Evolutionary conservation across 2,329 filamentous ascomycete species (phyloP).

Genomic region (Neurospora sp.): DNA sequence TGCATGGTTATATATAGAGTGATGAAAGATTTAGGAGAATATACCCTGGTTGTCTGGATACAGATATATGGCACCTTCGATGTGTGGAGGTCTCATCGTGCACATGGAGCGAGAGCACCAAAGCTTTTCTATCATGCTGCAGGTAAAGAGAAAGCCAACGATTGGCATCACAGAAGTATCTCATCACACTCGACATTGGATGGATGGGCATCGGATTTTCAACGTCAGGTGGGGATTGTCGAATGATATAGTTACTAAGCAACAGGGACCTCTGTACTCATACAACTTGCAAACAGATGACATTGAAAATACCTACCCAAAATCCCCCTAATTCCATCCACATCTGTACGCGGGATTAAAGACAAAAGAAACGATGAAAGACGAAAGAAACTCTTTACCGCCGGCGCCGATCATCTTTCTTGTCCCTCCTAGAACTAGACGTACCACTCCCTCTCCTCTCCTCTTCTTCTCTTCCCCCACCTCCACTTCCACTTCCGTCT

Average conservation of each 20-base stretch:
- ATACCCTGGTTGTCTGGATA: neutral
- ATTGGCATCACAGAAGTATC: neutral
- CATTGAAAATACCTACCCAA: neutral
- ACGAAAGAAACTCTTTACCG: neutral
- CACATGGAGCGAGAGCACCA: neutral
- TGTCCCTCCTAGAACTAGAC: neutral
- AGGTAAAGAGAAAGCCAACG: too few relatives aligned
- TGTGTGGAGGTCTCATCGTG: neutral
- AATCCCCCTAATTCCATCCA: neutral
- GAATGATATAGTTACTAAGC: accelerated
- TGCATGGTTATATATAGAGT: neutral
- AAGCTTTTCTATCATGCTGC: neutral
- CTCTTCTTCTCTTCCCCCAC: neutral
- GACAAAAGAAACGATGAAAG: too few relatives aligned
- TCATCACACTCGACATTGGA: too few relatives aligned
- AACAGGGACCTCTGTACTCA: neutral
- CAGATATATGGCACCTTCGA: neutral
- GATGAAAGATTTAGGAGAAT: neutral
- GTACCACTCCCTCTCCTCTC: neutral
- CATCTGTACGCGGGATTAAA: neutral
- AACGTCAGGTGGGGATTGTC: neutral
- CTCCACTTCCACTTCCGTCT: neutral
- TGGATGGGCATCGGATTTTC: neutral
- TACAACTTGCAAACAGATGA: neutral
- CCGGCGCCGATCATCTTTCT: neutral